Evolutionary conservation across 225 moss, liverwort and hornwort genomes (phyloP).

Genomic region (Neckera pumila): DNA sequence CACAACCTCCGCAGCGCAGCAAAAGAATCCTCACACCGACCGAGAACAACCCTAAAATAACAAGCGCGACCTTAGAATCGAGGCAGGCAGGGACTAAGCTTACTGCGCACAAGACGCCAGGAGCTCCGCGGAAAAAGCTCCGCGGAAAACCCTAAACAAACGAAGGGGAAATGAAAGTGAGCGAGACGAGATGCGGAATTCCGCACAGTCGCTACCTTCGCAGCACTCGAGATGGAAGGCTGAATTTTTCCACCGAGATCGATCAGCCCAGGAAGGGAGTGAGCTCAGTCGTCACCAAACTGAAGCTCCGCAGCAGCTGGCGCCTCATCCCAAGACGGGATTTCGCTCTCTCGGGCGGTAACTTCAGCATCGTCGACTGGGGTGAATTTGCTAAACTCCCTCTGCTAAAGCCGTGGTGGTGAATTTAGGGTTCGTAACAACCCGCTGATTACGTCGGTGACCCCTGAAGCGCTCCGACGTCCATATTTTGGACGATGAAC

Average conservation of each 20-base stretch:
- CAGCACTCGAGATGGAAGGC: neutral
- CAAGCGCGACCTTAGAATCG: neutral
- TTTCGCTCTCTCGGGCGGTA: neutral
- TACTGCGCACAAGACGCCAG: neutral
- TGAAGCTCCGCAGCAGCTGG: neutral
- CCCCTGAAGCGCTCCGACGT: too few relatives aligned
- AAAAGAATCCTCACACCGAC: neutral
- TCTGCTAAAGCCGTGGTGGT: neutral
- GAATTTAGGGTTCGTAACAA: neutral
- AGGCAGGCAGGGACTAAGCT: neutral
- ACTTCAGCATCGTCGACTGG: neutral
- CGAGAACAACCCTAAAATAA: neutral
- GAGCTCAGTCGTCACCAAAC: neutral
- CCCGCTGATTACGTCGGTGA: neutral
- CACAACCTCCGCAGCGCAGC: neutral
- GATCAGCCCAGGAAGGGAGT: neutral
- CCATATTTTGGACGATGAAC: too few relatives aligned
- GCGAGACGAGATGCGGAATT: neutral
- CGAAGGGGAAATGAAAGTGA: neutral
- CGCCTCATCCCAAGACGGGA: neutral
- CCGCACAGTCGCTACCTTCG: neutral
- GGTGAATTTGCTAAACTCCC: neutral
- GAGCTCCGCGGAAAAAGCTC: neutral
- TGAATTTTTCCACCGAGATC: neutral
- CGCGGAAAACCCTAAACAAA: neutral